Percentiles rank a stretch among this genome's conserved stretches.
Conservation (phyloP, 1,284 basidiomycete species). For the Megacollybia platyphylla region DNA sequence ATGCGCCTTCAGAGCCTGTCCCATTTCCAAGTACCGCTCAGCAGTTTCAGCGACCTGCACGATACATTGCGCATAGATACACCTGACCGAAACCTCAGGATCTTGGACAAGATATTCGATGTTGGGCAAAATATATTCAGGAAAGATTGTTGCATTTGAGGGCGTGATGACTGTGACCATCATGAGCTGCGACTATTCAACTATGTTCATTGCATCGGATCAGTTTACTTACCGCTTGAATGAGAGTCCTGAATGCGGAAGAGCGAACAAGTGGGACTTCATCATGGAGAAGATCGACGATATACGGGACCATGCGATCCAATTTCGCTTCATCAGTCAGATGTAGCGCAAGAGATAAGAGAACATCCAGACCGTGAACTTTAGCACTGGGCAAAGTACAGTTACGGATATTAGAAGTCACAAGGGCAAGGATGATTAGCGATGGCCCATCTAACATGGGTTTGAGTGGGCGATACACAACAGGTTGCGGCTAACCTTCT, state of each 20-base stretch:
- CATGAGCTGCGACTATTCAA: slow-evolving; percentile 46
- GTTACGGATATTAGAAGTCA: slow-evolving; percentile 87
- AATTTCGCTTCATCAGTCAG: slow-evolving; percentile 93
- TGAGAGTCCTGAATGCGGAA: slow-evolving; percentile 68
- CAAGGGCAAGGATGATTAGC: slow-evolving; percentile 69
- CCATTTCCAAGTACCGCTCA: slow-evolving; percentile 81
- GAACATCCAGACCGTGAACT: slow-evolving; percentile 75
- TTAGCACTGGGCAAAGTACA: slow-evolving; percentile 82
- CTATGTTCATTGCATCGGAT: not conserved
- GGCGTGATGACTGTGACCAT: slow-evolving; percentile 82
- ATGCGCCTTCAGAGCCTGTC: slow-evolving; percentile 78
- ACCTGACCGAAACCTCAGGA: slow-evolving; percentile 79
- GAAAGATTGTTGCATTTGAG: slow-evolving; percentile 78
- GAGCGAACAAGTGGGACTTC: slow-evolving; percentile 73
- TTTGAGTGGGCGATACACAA: slow-evolving; percentile 2
- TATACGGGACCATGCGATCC: slow-evolving; percentile 87
- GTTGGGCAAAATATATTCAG: slow-evolving; percentile 93
- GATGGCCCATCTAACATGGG: slow-evolving; percentile 58
- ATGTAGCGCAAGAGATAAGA: slow-evolving; percentile 73
- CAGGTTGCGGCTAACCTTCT: not conserved
- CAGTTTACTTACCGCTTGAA: slow-evolving; percentile 66
- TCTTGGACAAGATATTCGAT: slow-evolving; percentile 76
- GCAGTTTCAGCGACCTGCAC: slow-evolving; percentile 78
- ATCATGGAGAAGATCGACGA: slow-evolving; percentile 83
- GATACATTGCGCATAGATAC: slow-evolving; percentile 81